These are phyloP conservation scores for Beauveria brongniartii DNA, from an alignment of 2,329 filamentous ascomycete genomes.

Conservation along the genomic window DNA sequence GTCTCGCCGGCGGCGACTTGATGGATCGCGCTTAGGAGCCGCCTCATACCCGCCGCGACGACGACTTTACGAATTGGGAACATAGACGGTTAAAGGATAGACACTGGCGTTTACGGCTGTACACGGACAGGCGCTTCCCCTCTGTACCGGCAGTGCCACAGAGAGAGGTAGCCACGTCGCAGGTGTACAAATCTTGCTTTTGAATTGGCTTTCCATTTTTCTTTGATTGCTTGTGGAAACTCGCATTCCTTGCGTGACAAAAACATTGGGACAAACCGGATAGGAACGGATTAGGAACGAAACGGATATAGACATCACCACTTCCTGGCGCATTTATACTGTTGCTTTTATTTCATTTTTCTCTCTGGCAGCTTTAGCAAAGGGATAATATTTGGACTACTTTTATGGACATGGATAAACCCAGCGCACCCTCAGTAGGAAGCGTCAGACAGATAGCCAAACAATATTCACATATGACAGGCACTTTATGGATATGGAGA, in stretches of 20 bases:
- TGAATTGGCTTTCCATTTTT: neutral
- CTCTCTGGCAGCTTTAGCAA: neutral
- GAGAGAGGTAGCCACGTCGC: neutral
- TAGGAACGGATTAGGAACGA: constrained; percentile 4
- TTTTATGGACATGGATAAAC: constrained; percentile 14
- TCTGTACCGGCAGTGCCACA: neutral
- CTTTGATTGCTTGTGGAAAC: neutral
- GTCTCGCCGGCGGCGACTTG: constrained; percentile 64
- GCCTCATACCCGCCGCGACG: constrained; percentile 17
- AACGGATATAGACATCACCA: constrained; percentile 16
- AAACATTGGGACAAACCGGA: constrained; percentile 3
- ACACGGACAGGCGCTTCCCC: neutral
- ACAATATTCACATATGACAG: neutral
- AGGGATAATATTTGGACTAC: constrained; percentile 14
- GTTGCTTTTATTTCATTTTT: constrained; percentile 3
- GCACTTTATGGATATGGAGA: too few relatives aligned
- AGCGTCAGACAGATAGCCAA: neutral
- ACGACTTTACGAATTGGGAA: constrained; percentile 31
- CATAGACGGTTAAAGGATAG: constrained; percentile 32
- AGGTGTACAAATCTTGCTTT: constrained; percentile 3
- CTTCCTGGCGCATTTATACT: constrained; percentile 13
- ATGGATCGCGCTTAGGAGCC: constrained; percentile 42
- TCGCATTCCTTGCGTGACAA: constrained; percentile 1
- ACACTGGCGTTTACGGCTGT: constrained; percentile 28
- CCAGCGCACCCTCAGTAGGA: neutral